phyloP scores from a whole-genome alignment of 2,329 filamentous ascomycete genomes.

The Aureobasidium sp. region DNA sequence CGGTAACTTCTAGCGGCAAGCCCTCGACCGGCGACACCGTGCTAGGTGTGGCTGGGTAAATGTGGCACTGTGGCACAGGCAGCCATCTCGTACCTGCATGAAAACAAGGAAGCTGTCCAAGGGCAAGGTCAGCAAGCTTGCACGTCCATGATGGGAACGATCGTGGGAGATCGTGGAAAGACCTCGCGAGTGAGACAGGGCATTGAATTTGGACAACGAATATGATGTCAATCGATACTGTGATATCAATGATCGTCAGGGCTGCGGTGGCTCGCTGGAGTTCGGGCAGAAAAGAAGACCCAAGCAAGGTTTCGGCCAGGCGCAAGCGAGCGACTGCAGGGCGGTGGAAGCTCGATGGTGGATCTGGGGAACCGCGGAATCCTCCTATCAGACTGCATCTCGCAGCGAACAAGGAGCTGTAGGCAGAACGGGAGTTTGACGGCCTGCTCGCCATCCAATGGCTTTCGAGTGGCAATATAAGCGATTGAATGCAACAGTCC shows the following conservation, averaged over 20 bases:
- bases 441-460: background rate
- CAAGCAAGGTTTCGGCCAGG: background rate
- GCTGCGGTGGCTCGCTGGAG: background rate
- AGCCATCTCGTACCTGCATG: constrained; percentile 5
- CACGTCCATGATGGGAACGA: background rate
- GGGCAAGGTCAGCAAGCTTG: background rate
- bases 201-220: background rate
- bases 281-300: background rate
- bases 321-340: background rate
- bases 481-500: constrained; percentile 10
- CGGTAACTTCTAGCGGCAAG: constrained; percentile 1
- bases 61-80: background rate
- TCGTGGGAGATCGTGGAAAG: constrained; percentile 1
- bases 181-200: constrained; percentile 1
- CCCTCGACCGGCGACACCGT: background rate
- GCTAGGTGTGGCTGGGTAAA: constrained; percentile 2
- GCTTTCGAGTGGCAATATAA: background rate
- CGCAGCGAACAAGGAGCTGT: background rate
- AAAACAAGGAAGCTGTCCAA: background rate
- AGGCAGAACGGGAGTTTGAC: background rate
- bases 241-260: constrained; percentile 14
- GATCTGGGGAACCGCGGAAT: constrained; percentile 7
- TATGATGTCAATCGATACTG: constrained; percentile 4
- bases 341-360: background rate
- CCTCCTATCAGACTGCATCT: background rate